Percentiles rank a stretch among this genome's conserved stretches.
Conservation (phyloP, 257 asterid genomes). For the Avicennia marina region DNA sequence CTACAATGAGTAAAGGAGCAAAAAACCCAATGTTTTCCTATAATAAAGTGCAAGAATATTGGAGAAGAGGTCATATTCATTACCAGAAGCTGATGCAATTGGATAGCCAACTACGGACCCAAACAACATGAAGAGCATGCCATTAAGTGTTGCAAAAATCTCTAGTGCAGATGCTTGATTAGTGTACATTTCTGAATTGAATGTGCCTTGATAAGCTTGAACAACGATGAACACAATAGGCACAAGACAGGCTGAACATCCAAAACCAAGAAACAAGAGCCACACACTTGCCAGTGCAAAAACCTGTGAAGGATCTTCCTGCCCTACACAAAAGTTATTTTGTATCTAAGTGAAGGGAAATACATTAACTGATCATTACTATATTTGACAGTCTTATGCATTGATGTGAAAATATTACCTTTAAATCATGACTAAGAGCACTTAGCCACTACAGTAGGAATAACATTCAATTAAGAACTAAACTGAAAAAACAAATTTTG, state of each 20-base stretch:
- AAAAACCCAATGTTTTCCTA: no score
- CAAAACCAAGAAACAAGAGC: slow-evolving; percentile 84
- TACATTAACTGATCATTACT: neutral
- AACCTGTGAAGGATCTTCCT: slow-evolving; percentile 96
- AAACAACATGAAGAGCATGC: slow-evolving; percentile 63
- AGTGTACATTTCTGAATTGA: slow-evolving; percentile 42
- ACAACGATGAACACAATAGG: slow-evolving; percentile 60
- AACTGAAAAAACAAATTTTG: no score
- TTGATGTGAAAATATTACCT: no score
- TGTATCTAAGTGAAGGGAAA: slow-evolving; percentile 50
- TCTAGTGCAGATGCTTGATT: slow-evolving; percentile 51
- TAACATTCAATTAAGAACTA: no score
- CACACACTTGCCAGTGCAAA: slow-evolving; percentile 89
- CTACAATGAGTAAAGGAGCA: no score
- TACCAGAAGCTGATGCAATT: slow-evolving; percentile 93
- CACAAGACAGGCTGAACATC: slow-evolving; percentile 66
- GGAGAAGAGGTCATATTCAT: slow-evolving; percentile 23
- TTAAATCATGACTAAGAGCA: no score
- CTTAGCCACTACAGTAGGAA: no score
- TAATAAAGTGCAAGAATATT: neutral
- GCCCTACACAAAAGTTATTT: slow-evolving; percentile 87
- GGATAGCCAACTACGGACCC: slow-evolving; percentile 84
- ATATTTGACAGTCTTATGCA: no score
- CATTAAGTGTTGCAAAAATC: slow-evolving; percentile 58
- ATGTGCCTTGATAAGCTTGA: slow-evolving; percentile 70